These are phyloP conservation scores for Paraleonurus japonicus DNA, from an alignment of 257 asterid species.

Conservation along the genomic window DNA sequence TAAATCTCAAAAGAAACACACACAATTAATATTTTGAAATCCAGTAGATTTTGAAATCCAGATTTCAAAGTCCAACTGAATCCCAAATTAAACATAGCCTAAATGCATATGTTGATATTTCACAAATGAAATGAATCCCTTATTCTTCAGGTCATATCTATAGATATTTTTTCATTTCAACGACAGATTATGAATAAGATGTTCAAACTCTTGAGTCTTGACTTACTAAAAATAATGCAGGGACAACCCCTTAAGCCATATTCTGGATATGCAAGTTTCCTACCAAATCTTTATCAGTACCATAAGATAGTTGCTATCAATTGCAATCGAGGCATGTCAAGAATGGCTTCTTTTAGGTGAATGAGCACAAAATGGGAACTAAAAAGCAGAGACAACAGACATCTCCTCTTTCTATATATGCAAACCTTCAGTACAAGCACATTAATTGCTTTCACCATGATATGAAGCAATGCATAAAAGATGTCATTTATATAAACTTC, in stretches of 20 bases:
- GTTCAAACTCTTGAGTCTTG: background rate
- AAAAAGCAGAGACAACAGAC: background rate
- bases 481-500: too few relatives aligned
- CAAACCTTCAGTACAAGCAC: background rate
- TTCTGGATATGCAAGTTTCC: background rate
- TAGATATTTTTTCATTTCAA: background rate
- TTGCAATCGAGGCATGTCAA: background rate
- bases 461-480: background rate
- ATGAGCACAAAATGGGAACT: background rate
- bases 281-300: background rate
- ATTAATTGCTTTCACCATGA: slow-evolving; percentile 2
- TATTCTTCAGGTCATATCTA: background rate
- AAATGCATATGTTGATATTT: background rate
- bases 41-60: too few relatives aligned
- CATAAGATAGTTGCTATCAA: background rate
- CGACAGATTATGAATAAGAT: background rate
- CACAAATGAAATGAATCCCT: background rate
- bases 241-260: background rate
- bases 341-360: slow-evolving; percentile 15
- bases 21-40: too few relatives aligned
- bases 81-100: too few relatives aligned
- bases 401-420: background rate
- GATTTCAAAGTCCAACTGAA: too few relatives aligned
- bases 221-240: background rate
- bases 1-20: too few relatives aligned